phyloP scores from a whole-genome alignment of 1,284 basidiomycete genomes.

The Athelia psychrophila region DNA sequence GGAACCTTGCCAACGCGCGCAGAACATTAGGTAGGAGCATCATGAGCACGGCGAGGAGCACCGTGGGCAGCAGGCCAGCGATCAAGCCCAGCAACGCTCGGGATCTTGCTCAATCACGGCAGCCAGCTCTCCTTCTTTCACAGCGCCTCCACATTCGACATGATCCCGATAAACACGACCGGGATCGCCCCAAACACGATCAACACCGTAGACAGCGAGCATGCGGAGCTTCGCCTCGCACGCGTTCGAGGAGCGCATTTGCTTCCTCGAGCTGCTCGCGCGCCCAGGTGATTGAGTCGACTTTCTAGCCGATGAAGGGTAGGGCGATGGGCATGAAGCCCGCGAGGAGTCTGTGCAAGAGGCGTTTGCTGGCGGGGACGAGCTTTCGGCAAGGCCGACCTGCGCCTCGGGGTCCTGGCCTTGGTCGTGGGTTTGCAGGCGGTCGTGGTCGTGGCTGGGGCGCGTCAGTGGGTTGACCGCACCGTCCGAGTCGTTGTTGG shows the following conservation, averaged over 20 bases:
- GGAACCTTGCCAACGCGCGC: conserved; percentile 71
- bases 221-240: conserved; percentile 76
- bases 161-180: conserved; percentile 81
- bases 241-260: conserved; percentile 71
- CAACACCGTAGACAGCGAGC: conserved; percentile 61
- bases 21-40: conserved; percentile 88
- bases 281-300: conserved; percentile 89
- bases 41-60: conserved; percentile 86
- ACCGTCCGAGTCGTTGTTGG: neutral
- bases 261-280: conserved; percentile 64
- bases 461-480: conserved; percentile 31
- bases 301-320: conserved; percentile 76
- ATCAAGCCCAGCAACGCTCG: conserved; percentile 79
- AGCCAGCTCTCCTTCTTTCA: conserved; percentile 76
- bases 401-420: neutral
- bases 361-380: neutral
- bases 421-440: neutral
- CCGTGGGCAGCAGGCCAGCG: conserved; percentile 86
- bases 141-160: conserved; percentile 79
- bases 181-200: conserved; percentile 78
- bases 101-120: conserved; percentile 79
- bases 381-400: neutral
- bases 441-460: conserved; percentile 72
- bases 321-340: conserved; percentile 56
- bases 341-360: neutral